Base-by-base conservation (phyloP, 805 yeast species). In the Ascoidea rubescens region DNA sequence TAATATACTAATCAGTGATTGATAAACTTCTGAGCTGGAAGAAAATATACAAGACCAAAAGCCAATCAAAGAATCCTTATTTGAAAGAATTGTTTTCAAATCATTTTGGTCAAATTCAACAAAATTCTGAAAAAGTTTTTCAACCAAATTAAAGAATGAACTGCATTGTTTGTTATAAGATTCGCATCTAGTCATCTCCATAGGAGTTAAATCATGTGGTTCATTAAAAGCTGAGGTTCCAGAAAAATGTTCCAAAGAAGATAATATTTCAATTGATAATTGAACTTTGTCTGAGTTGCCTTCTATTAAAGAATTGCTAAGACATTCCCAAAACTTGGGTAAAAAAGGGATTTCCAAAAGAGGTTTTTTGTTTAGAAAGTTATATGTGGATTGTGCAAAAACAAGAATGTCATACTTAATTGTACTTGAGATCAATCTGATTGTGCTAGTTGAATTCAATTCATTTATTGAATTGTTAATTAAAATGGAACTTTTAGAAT, bases 41-140 rank as follows among this genome's bases (percentile, higher is more conserved):
- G 90, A 79, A 52, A 87, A 78, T 2, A 87, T 67, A 61, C 87
- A 80, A 0, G 88, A 74, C 87, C 95, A 84, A 52, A 85, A 73
- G 0, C 90, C 84, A n/a, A 64, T 62, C 49, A 83, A 69, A 4
- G 80, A 73, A 2, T 66, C 63, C n/a, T 65, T 59, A 55, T 72
- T 67, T 0, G 62, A 57, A 5, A 80, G 58, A n/a, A 79, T 64
- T 33, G 58, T 54, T 43, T 70, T 67, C 47, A 72, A 59, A 48
- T 66, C 64, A 8, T 59, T 56, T 1, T 71, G 62, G 12, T 68
- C 67, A 48, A 70, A 62, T 52, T 74, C 77, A 16, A 70, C 60
- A 47, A 73, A 66, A 51, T 66, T 70, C n/a, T 63, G 59, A 28
- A 75, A 60, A 37, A 72, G 60, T 16, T 63, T 61, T 17, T 69